phyloP scores from a whole-genome alignment of 371 early-diverging fungal genomes.

The Thermomucor indicae-seudaticae region DNA sequence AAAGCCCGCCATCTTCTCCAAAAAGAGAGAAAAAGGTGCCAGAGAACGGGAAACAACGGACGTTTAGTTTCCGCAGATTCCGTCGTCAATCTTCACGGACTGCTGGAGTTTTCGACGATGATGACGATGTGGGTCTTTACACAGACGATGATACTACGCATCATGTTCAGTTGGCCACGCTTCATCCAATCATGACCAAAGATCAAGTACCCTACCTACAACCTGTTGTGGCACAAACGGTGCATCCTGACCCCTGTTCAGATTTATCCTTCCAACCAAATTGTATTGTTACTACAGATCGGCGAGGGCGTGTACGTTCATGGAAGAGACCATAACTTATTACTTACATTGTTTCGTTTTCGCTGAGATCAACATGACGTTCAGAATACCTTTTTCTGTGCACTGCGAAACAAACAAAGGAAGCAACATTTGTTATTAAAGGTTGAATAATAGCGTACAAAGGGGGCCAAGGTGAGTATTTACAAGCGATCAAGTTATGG shows the following conservation, averaged over 20 bases:
- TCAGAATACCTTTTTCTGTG: no score
- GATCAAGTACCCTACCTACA: conserved; percentile 76
- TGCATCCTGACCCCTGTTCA: conserved; percentile 74
- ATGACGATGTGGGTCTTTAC: neutral
- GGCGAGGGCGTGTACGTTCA: conserved; percentile 73
- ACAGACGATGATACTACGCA: conserved; percentile 9
- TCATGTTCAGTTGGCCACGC: conserved; percentile 25
- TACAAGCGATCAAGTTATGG: no score
- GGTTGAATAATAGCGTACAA: no score
- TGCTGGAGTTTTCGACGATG: conserved; percentile 8
- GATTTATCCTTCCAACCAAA: conserved; percentile 71
- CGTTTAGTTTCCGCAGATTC: conserved; percentile 15
- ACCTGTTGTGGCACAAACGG: conserved; percentile 64
- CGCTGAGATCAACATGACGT: neutral
- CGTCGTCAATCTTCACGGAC: conserved; percentile 14
- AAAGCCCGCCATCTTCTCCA: neutral
- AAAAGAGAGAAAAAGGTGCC: conserved; percentile 2
- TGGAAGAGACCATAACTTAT: conserved; percentile 65
- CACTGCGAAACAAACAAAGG: no score
- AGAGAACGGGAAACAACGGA: neutral
- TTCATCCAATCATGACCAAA: conserved; percentile 63
- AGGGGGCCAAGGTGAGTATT: no score
- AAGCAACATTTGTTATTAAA: no score
- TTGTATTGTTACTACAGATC: conserved; percentile 78
- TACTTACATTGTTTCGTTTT: neutral